These are phyloP conservation scores for Fusarium nisikadoi DNA, from an alignment of 2,329 filamentous ascomycete genomes.

Conservation along the genomic window DNA sequence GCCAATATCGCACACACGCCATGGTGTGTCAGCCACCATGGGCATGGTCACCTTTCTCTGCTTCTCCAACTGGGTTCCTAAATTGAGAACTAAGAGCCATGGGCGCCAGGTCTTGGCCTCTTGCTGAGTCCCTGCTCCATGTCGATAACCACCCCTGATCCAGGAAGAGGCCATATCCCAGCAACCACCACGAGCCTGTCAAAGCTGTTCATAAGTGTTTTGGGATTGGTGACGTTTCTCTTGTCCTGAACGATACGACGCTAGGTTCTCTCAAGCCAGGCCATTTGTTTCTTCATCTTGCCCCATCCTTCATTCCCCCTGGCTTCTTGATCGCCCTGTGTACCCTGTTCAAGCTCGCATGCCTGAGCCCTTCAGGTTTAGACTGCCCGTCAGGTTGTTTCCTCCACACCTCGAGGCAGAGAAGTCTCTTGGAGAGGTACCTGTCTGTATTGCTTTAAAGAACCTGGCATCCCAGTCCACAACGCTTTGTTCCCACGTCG, in stretches of 20 bases:
- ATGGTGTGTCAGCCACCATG: conserved; percentile 35
- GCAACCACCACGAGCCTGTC: conserved; percentile 44
- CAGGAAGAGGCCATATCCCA: conserved; percentile 38
- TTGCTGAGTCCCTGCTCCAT: conserved; percentile 42
- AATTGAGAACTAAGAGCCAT: conserved; percentile 43
- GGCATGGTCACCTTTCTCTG: conserved; percentile 25
- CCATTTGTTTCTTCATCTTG: conserved; percentile 46
- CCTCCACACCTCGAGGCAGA: conserved; percentile 43
- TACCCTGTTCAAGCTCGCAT: conserved; percentile 47
- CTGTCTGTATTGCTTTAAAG: conserved; percentile 37
- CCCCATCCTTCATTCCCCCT: conserved; percentile 37
- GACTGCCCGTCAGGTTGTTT: conserved; percentile 45
- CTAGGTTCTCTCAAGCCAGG: conserved; percentile 37
- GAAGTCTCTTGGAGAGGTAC: conserved; percentile 27
- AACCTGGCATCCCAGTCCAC: conserved; percentile 38
- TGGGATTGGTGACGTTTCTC: conserved; percentile 43
- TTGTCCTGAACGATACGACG: conserved; percentile 40
- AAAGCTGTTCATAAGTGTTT: conserved; percentile 37
- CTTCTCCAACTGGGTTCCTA: conserved; percentile 40
- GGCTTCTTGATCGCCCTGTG: conserved; percentile 45
- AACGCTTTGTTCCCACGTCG: conserved; percentile 42
- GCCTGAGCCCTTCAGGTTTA: conserved; percentile 44
- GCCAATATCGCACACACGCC: conserved; percentile 31
- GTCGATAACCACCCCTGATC: conserved; percentile 41
- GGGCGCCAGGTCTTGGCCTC: conserved; percentile 38